phyloP scores from a whole-genome alignment of 2,329 filamentous ascomycete species.

The Botrytis cinerea region DNA sequence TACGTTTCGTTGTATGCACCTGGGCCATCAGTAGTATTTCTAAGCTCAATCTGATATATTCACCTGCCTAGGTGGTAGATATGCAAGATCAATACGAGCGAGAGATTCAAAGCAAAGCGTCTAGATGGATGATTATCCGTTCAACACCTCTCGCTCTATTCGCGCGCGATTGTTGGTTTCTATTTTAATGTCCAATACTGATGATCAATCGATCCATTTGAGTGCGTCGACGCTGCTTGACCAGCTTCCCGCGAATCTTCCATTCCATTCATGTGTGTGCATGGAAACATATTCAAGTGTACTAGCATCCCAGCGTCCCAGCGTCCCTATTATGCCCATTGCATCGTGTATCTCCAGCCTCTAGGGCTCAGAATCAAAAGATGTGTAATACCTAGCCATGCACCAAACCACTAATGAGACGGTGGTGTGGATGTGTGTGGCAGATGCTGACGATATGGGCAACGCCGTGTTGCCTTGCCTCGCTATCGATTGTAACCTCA shows the following conservation, averaged over 20 bases:
- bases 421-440: constrained; percentile 5
- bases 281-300: background rate
- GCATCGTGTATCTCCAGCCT: background rate
- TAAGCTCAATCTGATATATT: background rate
- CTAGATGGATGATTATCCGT: background rate
- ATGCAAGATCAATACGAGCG: background rate
- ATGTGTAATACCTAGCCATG: background rate
- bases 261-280: background rate
- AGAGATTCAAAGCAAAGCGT: background rate
- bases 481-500: constrained; percentile 16
- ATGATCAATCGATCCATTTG: background rate
- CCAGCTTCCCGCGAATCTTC: background rate
- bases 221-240: background rate
- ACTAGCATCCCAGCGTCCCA: no score
- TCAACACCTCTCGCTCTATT: background rate
- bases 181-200: background rate
- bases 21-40: background rate
- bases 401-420: background rate
- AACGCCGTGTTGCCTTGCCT: background rate
- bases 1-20: background rate
- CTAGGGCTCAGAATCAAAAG: background rate
- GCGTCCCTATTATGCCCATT: background rate
- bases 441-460: constrained; percentile 11
- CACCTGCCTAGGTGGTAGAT: background rate
- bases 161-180: background rate